Percentiles rank a stretch among this genome's conserved stretches.
Conservation (phyloP, 345 rosid species). For the Eutrema japonicum region DNA sequence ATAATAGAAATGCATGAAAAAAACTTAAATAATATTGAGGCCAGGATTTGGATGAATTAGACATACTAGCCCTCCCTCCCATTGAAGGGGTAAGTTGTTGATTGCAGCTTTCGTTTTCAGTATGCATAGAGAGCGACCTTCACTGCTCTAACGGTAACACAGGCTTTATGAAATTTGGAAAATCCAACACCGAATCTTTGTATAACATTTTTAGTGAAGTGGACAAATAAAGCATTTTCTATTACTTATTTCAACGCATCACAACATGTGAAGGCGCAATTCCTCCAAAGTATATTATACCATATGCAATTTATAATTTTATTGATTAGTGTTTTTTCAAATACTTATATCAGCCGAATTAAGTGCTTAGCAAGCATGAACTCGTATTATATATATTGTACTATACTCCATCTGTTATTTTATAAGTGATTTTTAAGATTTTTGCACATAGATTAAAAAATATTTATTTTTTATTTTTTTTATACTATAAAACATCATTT, state of each 20-base stretch:
- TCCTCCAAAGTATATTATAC: constrained; percentile 13
- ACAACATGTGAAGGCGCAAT: constrained; percentile 28
- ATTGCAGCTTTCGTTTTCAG: constrained; percentile 46
- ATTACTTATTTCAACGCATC: constrained; percentile 30
- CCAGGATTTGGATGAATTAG: constrained; percentile 22
- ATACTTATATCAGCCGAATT: constrained; percentile 3
- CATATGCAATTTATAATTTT: neutral
- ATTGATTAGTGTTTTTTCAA: neutral
- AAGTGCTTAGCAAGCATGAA: constrained; percentile 18
- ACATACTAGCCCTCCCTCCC: constrained; percentile 34
- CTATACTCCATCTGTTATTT: no score
- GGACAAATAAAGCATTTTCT: constrained; percentile 28
- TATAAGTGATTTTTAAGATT: no score
- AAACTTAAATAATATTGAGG: constrained; percentile 7
- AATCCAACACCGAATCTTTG: constrained; percentile 48
- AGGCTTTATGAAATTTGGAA: constrained; percentile 33
- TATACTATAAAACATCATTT: no score
- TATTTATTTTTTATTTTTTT: no score
- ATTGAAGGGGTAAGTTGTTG: constrained; percentile 42
- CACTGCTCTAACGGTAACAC: constrained; percentile 42
- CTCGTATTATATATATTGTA: neutral
- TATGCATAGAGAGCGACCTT: constrained; percentile 45
- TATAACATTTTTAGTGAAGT: constrained; percentile 38
- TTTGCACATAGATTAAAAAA: no score
- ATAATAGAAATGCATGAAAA: neutral